Conservation (phyloP, 2,329 filamentous ascomycete species). For the Penicillium sp. region DNA sequence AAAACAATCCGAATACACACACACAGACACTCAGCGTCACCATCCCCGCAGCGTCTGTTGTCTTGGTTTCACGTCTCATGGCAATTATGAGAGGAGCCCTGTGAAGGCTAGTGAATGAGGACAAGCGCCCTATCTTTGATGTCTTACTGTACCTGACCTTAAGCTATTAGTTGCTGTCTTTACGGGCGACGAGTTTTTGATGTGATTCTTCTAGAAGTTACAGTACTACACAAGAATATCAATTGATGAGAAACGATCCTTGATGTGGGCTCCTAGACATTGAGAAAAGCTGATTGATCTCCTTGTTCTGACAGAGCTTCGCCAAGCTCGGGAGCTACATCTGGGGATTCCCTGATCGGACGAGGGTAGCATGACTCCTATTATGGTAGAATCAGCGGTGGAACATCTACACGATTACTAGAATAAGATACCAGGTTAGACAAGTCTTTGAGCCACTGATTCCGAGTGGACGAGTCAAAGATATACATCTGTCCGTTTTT, state of each 20-base stretch:
- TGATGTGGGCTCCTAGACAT: background rate
- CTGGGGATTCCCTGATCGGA: background rate
- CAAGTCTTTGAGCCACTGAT: background rate
- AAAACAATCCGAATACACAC: background rate
- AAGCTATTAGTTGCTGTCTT: background rate
- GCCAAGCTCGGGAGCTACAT: background rate
- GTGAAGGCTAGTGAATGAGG: background rate
- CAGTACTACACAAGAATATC: too few relatives aligned
- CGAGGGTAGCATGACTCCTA: constrained; percentile 1
- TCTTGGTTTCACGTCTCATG: background rate
- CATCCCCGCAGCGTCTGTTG: background rate
- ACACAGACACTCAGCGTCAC: background rate
- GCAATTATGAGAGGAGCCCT: background rate
- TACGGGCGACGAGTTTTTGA: background rate
- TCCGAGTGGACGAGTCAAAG: background rate
- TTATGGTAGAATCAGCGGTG: background rate
- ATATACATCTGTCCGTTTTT: background rate
- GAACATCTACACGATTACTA: background rate
- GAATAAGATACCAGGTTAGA: background rate
- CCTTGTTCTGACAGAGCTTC: background rate
- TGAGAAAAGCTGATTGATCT: background rate
- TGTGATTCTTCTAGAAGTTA: background rate
- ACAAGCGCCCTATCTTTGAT: too few relatives aligned
- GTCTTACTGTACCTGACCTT: too few relatives aligned
- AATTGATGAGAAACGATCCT: background rate